These are phyloP conservation scores for Paramecium pentaurelia DNA, from an alignment of 73 alveolate genomes.

Conservation along the genomic window DNA sequence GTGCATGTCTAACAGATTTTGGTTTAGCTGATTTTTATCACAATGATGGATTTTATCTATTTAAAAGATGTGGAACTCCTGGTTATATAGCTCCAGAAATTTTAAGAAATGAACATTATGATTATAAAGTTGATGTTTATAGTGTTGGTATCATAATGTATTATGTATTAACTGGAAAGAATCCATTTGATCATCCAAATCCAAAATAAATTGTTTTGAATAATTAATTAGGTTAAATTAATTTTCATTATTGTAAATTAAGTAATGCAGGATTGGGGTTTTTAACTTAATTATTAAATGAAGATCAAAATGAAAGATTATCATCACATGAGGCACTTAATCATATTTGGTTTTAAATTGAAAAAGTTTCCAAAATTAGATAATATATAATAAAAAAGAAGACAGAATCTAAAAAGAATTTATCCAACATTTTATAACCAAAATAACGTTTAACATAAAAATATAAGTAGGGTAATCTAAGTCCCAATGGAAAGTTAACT, in stretches of 20 bases:
- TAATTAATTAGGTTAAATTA: background rate
- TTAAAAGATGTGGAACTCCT: constrained; percentile 58
- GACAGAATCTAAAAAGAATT: background rate
- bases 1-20: constrained; percentile 65
- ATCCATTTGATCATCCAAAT: constrained; percentile 38
- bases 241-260: background rate
- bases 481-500: background rate
- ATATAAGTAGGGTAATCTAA: background rate
- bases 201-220: background rate
- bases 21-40: constrained; percentile 33
- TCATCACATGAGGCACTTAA: constrained; percentile 5
- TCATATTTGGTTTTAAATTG: constrained; percentile 15
- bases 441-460: background rate
- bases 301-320: background rate
- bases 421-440: background rate
- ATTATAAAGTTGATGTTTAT: constrained; percentile 38
- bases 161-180: constrained; percentile 60
- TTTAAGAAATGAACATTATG: constrained; percentile 47
- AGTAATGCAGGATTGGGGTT: background rate
- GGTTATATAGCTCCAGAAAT: constrained; percentile 59
- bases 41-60: background rate
- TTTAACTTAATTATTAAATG: background rate
- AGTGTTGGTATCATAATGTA: constrained; percentile 57
- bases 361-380: background rate
- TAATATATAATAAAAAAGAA: background rate